Evolutionary conservation across 345 rosid genomes (phyloP), one percentile per base, ranked within the genome.

Genomic region (Physaria fendleri): DNA sequence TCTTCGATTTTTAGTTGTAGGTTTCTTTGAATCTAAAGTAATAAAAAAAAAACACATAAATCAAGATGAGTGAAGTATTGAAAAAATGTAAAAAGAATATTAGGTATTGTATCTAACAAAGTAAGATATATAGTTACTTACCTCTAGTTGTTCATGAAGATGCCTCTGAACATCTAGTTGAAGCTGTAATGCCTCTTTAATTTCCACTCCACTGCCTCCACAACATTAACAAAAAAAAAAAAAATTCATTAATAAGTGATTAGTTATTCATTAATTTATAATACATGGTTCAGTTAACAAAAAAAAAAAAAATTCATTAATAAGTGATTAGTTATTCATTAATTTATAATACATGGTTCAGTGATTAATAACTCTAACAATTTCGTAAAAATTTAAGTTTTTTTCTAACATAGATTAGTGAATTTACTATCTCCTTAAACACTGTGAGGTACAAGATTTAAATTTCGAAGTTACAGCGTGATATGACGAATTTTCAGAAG

Each of bases 101-200:
- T 20, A 28, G n/a, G n/a, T n/a, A 20, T 32, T 65, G 6, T 42
- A 6, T 59, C 5, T 14, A 9, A 11, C 16, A 38, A 40, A 47
- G 8, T 14, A 38, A 39, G 16, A 33, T 18, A 27, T 14, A 25
- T 7, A 25, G 29, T 3, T 8, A 42, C 30, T 20, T 80, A 87
- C 97, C 96, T 89, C 97, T 66, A 93, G 58, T 71, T 89, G 99
- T 52, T 93, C 97, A 45, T 89, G 96, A 37, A 93, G 94, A 68
- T 82, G 85, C 81, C 84, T 78, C 62, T 93, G 99, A 33, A 89
- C 90, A 66, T 89, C 95, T 29, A 87, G 67, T 48, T 87, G 99
- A 54, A 89, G 75, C 51, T 79, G 86, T 48, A 89, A 63, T 8
- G 99, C 94, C 75, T 89, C 99, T 54, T 73, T 73, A 61, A 87